These are phyloP conservation scores for Podospora conica DNA, from an alignment of 495 filamentous ascomycete genomes.

Conservation along the genomic window DNA sequence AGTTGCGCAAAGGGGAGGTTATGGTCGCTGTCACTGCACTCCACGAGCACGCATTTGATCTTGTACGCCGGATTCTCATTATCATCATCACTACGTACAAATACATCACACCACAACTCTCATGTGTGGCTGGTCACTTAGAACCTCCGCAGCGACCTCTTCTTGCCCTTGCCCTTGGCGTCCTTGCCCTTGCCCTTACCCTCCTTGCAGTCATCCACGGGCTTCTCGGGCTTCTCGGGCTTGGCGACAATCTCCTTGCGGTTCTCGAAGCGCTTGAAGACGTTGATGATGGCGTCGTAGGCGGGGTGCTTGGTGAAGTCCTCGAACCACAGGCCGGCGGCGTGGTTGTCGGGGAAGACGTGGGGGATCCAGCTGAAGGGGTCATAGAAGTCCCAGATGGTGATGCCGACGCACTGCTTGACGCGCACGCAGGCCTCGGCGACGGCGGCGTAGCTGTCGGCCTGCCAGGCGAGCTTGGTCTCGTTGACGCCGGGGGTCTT, in stretches of 20 bases:
- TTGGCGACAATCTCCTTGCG: background rate
- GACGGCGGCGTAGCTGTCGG: slow-evolving; percentile 46
- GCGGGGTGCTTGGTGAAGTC: slow-evolving; percentile 54
- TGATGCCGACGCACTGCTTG: slow-evolving; percentile 58
- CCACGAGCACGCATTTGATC: background rate
- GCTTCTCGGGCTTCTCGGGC: background rate
- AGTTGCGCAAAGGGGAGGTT: background rate
- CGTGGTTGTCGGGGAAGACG: slow-evolving; percentile 50
- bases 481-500: slow-evolving; percentile 35
- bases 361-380: slow-evolving; percentile 54
- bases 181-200: background rate
- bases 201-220: background rate
- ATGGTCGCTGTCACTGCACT: too few species aligned
- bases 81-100: background rate
- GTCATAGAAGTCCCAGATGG: slow-evolving; percentile 56
- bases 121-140: background rate
- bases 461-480: slow-evolving; percentile 50
- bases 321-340: slow-evolving; percentile 44
- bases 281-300: slow-evolving; percentile 29
- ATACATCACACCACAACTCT: background rate
- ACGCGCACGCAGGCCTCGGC: slow-evolving; percentile 55
- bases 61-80: background rate
- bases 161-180: background rate
- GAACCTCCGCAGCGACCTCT: background rate
- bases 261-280: slow-evolving; percentile 9